phyloP scores from a whole-genome alignment of 768 basidiomycete species.

The Russula griseocarnosa region DNA sequence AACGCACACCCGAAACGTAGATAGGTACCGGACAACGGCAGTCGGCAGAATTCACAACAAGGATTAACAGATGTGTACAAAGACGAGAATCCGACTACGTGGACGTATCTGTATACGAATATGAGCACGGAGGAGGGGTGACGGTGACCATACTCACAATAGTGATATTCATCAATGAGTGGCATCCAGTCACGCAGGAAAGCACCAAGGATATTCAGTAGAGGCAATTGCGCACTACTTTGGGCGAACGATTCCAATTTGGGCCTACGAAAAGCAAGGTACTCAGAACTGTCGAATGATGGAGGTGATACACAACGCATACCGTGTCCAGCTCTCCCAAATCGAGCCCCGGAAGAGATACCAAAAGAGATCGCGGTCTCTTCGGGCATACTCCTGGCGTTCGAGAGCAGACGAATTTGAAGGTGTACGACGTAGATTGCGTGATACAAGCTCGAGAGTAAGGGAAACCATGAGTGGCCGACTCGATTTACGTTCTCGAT shows the following conservation, averaged over 20 bases:
- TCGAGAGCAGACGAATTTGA: slow-evolving; percentile 60
- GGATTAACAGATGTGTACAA: slow-evolving; percentile 4
- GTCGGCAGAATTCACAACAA: slow-evolving; percentile 11
- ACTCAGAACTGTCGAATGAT: slow-evolving; percentile 10
- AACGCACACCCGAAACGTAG: not conserved
- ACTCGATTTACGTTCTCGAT: slow-evolving; percentile 41
- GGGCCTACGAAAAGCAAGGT: slow-evolving; percentile 45
- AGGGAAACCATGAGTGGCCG: slow-evolving; percentile 64
- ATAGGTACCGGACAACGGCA: not conserved
- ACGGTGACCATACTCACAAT: slow-evolving; percentile 55
- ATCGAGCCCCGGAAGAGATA: slow-evolving; percentile 83
- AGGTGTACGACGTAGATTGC: slow-evolving; percentile 66
- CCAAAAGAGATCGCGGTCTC: slow-evolving; percentile 80
- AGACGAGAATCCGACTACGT: slow-evolving; percentile 13
- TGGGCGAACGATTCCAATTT: slow-evolving; percentile 65
- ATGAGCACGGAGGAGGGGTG: not conserved
- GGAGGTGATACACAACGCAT: slow-evolving; percentile 14
- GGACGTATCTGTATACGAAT: slow-evolving; percentile 22
- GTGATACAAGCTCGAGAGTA: slow-evolving; percentile 66
- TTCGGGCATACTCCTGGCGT: slow-evolving; percentile 71
- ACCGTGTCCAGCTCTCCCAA: slow-evolving; percentile 79
- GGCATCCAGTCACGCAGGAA: slow-evolving; percentile 84
- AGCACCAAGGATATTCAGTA: slow-evolving; percentile 65
- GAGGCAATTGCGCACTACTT: slow-evolving; percentile 50
- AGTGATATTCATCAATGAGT: slow-evolving; percentile 85